A percentile compares a stretch with the other conserved stretches of the same genome.
phyloP scores from a whole-genome alignment of 148 eudicot genomes.

The Gaultheria prostrata region DNA sequence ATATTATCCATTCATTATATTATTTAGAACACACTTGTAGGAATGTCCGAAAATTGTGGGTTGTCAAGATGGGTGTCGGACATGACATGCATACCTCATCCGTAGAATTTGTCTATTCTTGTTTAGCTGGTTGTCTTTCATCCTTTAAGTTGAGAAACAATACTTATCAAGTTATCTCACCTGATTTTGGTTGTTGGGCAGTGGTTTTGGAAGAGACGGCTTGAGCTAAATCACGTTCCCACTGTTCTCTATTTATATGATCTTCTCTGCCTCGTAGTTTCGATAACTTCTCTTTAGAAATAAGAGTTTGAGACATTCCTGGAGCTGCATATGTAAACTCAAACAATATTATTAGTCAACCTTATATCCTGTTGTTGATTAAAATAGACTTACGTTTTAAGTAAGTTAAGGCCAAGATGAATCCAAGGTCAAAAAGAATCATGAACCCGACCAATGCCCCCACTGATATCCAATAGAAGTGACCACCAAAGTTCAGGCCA shows the following conservation, averaged over 20 bases:
- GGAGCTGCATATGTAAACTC: conserved; percentile 28
- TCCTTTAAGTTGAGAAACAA: not conserved
- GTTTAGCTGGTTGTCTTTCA: not conserved
- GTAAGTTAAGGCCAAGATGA: conserved; percentile 37
- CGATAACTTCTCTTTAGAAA: conserved; percentile 39
- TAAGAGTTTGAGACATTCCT: conserved; percentile 37
- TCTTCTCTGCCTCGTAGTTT: conserved; percentile 21
- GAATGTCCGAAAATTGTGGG: not conserved
- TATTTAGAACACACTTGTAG: not conserved
- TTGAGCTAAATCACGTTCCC: not conserved
- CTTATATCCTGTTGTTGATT: not conserved
- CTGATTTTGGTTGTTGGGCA: conserved; percentile 1
- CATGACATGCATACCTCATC: not conserved
- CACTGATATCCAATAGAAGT: conserved; percentile 45
- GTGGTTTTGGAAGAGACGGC: conserved; percentile 8
- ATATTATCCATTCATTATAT: not conserved
- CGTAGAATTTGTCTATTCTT: not conserved
- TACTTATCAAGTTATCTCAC: conserved; percentile 3
- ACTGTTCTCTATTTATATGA: not conserved
- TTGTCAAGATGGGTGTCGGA: not conserved
- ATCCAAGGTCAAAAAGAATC: conserved; percentile 33
- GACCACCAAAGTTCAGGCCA: conserved; percentile 35
- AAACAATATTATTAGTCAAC: not conserved
- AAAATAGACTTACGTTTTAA: conserved; percentile 32
- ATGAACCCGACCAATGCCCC: conserved; percentile 38